phyloP scores from a whole-genome alignment of 805 yeast species.

The Danielozyma ontarioensis region DNA sequence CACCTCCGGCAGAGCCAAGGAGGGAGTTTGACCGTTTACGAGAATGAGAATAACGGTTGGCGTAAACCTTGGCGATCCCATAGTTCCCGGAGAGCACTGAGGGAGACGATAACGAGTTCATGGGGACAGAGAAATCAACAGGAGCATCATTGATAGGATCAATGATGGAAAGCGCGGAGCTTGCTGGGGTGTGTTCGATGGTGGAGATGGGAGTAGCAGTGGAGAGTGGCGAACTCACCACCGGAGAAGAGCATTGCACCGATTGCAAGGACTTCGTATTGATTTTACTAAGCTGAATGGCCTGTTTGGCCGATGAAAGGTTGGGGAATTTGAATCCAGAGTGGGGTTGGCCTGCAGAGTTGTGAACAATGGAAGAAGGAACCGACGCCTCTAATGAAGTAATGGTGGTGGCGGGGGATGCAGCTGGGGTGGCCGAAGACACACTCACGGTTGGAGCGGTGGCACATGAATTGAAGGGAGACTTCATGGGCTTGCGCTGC shows the following conservation, averaged over 20 bases:
- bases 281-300: conserved; percentile 8
- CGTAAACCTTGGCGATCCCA: not conserved
- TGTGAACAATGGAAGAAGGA: not conserved
- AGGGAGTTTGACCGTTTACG: conserved; percentile 16
- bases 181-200: conserved; percentile 15
- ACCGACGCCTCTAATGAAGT: too few relatives aligned
- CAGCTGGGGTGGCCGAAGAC: too few relatives aligned
- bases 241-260: conserved; percentile 21
- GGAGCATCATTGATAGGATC: conserved; percentile 38
- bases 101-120: not conserved
- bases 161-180: conserved; percentile 14
- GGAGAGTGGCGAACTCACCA: conserved; percentile 32
- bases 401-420: not conserved
- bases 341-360: conserved; percentile 1
- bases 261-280: conserved; percentile 1
- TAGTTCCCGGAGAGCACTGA: not conserved
- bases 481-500: not conserved
- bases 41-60: too few relatives aligned
- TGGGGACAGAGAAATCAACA: conserved; percentile 29
- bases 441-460: not conserved
- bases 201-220: conserved; percentile 25
- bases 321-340: conserved; percentile 10
- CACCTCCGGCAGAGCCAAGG: conserved; percentile 18
- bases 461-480: conserved; percentile 1
- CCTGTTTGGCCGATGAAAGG: conserved; percentile 3